phyloP scores from a whole-genome alignment of 2,329 filamentous ascomycete genomes.

The Penicillium digitatum region DNA sequence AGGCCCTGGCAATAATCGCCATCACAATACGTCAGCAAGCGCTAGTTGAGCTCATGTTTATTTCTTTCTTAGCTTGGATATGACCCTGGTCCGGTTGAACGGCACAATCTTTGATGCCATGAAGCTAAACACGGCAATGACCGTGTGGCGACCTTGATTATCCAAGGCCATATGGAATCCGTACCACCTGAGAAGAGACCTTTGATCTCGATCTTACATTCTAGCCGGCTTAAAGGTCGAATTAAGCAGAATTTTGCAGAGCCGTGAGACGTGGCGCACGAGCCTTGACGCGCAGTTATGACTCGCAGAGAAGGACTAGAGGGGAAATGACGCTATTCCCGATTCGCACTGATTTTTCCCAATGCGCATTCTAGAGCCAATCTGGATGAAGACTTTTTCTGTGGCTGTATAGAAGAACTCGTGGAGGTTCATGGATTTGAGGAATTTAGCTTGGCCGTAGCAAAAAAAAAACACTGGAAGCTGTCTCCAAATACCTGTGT shows the following conservation, averaged over 20 bases:
- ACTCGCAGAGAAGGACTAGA: not conserved
- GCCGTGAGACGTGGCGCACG: not conserved
- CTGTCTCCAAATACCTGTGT: no score
- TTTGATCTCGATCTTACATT: not conserved
- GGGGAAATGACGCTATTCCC: not conserved
- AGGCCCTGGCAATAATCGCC: slow-evolving; percentile 25
- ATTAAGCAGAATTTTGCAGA: not conserved
- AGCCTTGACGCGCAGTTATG: not conserved
- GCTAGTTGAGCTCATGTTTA: no score
- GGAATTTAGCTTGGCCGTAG: no score
- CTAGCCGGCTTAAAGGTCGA: not conserved
- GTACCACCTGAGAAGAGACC: not conserved
- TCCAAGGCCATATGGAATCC: not conserved
- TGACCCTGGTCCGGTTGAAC: not conserved
- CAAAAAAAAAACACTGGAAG: no score
- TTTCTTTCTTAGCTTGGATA: not conserved
- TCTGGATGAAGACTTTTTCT: not conserved
- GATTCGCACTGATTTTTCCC: not conserved
- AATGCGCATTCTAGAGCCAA: not conserved
- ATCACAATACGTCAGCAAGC: slow-evolving; percentile 26
- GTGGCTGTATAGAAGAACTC: no score
- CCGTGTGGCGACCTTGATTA: not conserved
- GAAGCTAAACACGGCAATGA: not conserved
- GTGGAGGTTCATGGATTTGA: no score
- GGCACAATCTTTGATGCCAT: not conserved